Evolutionary conservation across 768 basidiomycete species (phyloP), one percentile per base, ranked within the genome.

Genomic region (Russula emetica): DNA sequence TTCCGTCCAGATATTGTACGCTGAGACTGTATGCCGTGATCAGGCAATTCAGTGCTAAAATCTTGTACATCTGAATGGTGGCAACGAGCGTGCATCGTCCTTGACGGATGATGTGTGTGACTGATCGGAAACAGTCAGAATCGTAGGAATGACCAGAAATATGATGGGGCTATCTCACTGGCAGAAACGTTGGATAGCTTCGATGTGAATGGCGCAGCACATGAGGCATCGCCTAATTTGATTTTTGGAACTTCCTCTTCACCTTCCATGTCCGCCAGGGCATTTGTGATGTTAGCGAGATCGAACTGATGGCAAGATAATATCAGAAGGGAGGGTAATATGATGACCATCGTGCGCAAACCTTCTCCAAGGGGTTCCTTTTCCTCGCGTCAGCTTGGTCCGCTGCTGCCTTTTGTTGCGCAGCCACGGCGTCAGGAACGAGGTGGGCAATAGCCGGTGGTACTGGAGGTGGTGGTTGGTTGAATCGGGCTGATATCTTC

Each of bases 51-150:
- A 99, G 78, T 1, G 96, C 97, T 42, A 99, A 80, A 69, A 99
- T 99, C 79, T 98, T 97, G 85, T 98, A 99, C 97, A 99, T 99
- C 77, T 99, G 97, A 59, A 96, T 90, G 3, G 97, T 99, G 2
- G 97, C 97, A 51, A 98, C 97, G 20, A 99, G 85, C 1, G 97
- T 99, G 78, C 97, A 98, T 32, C 97, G 92, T 26, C 97, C 97
- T 76, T 98, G 97, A 22, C 97, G 86, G 69, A 99, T 97, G 73
- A 99, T 98, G 72, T 96, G 94, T 22, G 92, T 89, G 70, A 99
- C 94, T 95, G 38, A 47, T 47, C 24, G 50, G 59, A 54, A 47
- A 38, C 28, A 26, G 28, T 47, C 7, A 32, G 32, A 20, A 22
- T 16, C 7, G 60, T 47, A 6, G 45, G 36, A 7, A 40, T 61